Conservation (phyloP, 2,329 filamentous ascomycete genomes). For the Monosporascus sp. region DNA sequence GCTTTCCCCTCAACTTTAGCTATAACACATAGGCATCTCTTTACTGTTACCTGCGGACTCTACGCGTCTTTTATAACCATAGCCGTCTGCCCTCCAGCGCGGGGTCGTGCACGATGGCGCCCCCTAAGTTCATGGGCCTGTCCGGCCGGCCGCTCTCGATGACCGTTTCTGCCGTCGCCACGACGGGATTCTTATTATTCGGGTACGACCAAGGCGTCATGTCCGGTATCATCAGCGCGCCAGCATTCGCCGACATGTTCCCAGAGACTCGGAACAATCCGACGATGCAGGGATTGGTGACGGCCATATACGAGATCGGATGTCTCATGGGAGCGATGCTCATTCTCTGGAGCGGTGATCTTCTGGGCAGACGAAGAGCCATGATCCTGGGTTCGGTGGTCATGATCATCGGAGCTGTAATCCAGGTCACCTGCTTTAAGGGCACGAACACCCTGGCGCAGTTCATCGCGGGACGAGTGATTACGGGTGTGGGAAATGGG, state of each 20-base stretch:
- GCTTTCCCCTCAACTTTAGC: too few relatives aligned
- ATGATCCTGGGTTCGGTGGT: conserved; percentile 52
- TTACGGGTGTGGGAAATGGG: conserved; percentile 50
- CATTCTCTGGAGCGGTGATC: conserved; percentile 49
- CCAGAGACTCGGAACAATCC: conserved; percentile 35
- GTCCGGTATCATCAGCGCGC: conserved; percentile 48
- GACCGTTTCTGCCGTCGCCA: conserved; percentile 57
- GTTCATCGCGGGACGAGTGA: conserved; percentile 43
- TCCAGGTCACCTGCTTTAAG: conserved; percentile 43
- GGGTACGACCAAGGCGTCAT: conserved; percentile 53
- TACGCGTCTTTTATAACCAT: too few relatives aligned
- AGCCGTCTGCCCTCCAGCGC: background rate
- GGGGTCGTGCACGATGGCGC: conserved; percentile 37
- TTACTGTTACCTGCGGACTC: too few relatives aligned
- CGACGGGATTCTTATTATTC: conserved; percentile 57
- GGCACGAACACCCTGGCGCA: conserved; percentile 32
- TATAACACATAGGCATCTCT: too few relatives aligned
- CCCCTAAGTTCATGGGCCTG: conserved; percentile 53
- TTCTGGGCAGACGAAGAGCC: conserved; percentile 45
- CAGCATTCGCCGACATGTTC: conserved; percentile 46
- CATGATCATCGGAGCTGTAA: conserved; percentile 56
- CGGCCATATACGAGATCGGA: conserved; percentile 44
- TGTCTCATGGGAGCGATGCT: conserved; percentile 42
- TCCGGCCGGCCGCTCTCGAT: conserved; percentile 52
- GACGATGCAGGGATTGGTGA: conserved; percentile 44